Base-by-base conservation (phyloP, 495 filamentous ascomycete species). In the Penicillium diatomitis region DNA sequence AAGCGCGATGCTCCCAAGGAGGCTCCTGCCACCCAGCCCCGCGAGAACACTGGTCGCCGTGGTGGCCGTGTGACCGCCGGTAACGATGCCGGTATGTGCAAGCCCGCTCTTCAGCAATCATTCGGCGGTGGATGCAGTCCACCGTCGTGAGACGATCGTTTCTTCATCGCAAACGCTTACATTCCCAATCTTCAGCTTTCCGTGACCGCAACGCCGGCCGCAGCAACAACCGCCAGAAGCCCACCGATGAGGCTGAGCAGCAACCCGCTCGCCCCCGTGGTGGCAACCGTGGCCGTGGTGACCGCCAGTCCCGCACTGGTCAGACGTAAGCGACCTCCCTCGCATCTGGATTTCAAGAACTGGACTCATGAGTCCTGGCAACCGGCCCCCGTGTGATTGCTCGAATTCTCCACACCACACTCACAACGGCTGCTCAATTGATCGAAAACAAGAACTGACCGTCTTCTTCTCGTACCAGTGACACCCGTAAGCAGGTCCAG, bases 1-100 rank as follows among this genome's bases (percentile, higher is more conserved):
- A 97, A 97, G 84, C 88, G 88, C 71, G 94, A 95, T 72, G 83
- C 78, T 66, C 80, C 85, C 63, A 82, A 81, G 62, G 83, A 88
- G 67, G 56, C 51, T 34, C 82, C 83, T 53, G 50, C 60, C 51
- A 50, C 47, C 50, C 53, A 56, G 45, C 53, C 66, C 51, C 71
- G 70, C 57, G 71, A 62, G 48, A 58, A 66, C 55, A 70, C 67
- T 61, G 70, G 72, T 56, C 75, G 79, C 58, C 78, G 81, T 55
- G 76, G 74, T 60, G 72, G 72, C 54, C 79, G 82, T 67, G 76
- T 56, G 52, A 58, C 69, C 59, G 71, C 72, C 55, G 88, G 90
- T 60, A 92, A 80, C 67, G 90, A 96, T 60, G 84, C 78, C 71
- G 90, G 91, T 96, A 73, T 64, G 77, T 79, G 34, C 8, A 44